Percentiles rank a stretch among this genome's conserved stretches.
Evolutionary conservation across 1,284 basidiomycete species (phyloP).

Genomic region (Athelia sp.): DNA sequence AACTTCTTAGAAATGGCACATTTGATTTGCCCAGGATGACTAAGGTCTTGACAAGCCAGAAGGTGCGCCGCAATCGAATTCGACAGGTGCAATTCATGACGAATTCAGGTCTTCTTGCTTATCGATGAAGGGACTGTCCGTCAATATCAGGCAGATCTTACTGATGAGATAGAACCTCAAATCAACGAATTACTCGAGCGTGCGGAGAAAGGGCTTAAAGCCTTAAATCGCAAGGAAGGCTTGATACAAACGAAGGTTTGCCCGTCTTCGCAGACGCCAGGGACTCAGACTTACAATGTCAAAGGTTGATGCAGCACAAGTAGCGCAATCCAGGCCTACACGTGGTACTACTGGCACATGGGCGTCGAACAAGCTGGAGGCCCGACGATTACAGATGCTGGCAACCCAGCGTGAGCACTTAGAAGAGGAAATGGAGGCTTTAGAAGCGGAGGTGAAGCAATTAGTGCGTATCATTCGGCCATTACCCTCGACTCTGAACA

Average conservation of each 20-base stretch:
- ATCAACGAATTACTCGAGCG: conserved; percentile 65
- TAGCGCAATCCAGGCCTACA: conserved; percentile 41
- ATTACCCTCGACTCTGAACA: neutral
- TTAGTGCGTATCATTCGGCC: conserved; percentile 33
- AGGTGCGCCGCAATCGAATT: conserved; percentile 34
- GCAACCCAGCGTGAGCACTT: conserved; percentile 58
- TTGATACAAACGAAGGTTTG: conserved; percentile 55
- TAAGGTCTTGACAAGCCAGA: conserved; percentile 58
- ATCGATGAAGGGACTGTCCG: conserved; percentile 64
- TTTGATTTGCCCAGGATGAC: conserved; percentile 64
- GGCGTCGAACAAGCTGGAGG: conserved; percentile 61
- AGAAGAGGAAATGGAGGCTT: conserved; percentile 45
- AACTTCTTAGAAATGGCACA: conserved; percentile 64
- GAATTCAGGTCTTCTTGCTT: conserved; percentile 59
- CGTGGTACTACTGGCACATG: conserved; percentile 40
- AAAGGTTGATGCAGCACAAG: conserved; percentile 26
- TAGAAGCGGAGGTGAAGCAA: conserved; percentile 56
- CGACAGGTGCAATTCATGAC: neutral
- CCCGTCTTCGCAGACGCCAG: neutral
- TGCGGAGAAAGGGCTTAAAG: conserved; percentile 61
- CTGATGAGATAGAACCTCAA: conserved; percentile 75
- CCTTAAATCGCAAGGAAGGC: conserved; percentile 53
- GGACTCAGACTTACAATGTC: neutral
- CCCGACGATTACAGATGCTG: conserved; percentile 55
- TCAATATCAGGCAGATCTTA: conserved; percentile 65